phyloP scores from a whole-genome alignment of 2,329 filamentous ascomycete genomes.

The Talaromyces sp. region DNA sequence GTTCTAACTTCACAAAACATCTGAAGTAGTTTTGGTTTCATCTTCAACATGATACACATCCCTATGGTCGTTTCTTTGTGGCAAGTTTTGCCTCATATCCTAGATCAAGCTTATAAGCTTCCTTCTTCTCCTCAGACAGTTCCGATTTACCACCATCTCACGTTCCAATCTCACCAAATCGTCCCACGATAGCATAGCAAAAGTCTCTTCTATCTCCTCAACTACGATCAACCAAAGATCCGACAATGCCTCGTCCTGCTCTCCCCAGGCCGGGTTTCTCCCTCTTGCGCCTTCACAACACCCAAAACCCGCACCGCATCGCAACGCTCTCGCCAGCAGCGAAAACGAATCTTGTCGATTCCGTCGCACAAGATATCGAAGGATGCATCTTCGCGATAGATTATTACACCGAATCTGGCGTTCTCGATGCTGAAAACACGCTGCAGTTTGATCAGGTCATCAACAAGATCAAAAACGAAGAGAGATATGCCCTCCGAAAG shows the following conservation, averaged over 20 bases:
- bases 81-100: background rate
- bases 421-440: slow-evolving; percentile 6
- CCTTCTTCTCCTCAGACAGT: background rate
- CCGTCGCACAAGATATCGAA: slow-evolving; percentile 9
- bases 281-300: slow-evolving; percentile 9
- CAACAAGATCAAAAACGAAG: background rate
- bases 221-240: background rate
- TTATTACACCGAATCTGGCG: slow-evolving; percentile 3
- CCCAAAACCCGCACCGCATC: slow-evolving; percentile 5
- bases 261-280: slow-evolving; percentile 8
- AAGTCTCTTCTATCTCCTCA: background rate
- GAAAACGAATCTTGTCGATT: slow-evolving; percentile 7
- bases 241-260: slow-evolving; percentile 9
- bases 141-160: background rate
- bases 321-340: slow-evolving; percentile 1
- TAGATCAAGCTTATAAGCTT: background rate
- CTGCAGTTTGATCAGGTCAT: slow-evolving; percentile 8
- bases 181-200: background rate
- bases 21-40: background rate
- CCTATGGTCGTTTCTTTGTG: background rate
- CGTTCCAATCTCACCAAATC: background rate
- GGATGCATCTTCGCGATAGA: slow-evolving; percentile 6
- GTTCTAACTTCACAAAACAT: background rate
- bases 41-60: background rate
- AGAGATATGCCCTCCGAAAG: background rate